Evolutionary conservation across 192 early-diverging fungal genomes (phyloP).

Genomic region (Chytriomyces sp.): DNA sequence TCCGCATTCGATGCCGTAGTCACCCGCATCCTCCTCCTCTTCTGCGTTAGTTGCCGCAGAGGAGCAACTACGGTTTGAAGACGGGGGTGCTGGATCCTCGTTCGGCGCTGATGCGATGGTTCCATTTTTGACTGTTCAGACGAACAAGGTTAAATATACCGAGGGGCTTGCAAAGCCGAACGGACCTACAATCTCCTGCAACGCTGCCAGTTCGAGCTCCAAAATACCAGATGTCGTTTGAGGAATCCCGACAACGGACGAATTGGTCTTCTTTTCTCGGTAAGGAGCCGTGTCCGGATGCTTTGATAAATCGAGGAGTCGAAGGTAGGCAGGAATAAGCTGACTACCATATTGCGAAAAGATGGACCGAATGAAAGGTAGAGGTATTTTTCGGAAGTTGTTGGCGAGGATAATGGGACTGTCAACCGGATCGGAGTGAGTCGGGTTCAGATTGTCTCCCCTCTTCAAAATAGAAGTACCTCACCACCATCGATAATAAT

Average conservation of each 20-base stretch:
- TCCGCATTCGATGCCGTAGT: constrained; percentile 43
- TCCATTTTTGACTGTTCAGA: background rate
- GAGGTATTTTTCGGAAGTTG: constrained; percentile 15
- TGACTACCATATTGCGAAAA: constrained; percentile 6
- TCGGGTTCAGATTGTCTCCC: background rate
- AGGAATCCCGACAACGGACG: background rate
- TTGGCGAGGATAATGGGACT: background rate
- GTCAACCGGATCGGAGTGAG: background rate
- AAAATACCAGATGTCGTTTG: background rate
- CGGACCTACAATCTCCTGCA: background rate
- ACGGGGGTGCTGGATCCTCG: background rate
- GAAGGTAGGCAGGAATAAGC: constrained; percentile 9
- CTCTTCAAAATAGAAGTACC: background rate
- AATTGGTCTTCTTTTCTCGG: background rate
- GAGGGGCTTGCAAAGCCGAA: background rate
- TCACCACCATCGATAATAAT: constrained; percentile 3
- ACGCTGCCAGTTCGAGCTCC: constrained; percentile 5
- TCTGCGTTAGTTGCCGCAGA: too few species aligned
- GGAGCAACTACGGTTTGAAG: too few species aligned
- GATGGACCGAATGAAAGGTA: background rate
- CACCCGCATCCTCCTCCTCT: constrained; percentile 11
- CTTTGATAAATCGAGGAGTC: background rate
- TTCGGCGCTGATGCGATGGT: background rate
- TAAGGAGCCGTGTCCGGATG: background rate
- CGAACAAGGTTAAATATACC: background rate